phyloP scores from a whole-genome alignment of 805 yeast species.

The Kluyveromyces aestuarii region DNA sequence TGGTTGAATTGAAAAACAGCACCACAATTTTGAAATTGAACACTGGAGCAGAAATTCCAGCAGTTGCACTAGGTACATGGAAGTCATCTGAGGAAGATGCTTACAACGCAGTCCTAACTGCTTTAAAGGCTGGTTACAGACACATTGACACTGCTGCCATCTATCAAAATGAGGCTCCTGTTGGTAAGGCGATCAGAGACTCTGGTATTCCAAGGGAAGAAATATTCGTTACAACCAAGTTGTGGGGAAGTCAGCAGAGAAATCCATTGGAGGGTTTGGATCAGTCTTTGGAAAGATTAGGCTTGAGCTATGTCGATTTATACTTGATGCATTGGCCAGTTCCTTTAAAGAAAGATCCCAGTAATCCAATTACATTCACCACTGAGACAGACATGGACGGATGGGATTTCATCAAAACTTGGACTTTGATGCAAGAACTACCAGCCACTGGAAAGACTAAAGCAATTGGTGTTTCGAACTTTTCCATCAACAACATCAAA shows the following conservation, averaged over 20 bases:
- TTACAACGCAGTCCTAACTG: constrained; percentile 46
- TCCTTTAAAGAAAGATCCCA: constrained; percentile 36
- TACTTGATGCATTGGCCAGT: constrained; percentile 82
- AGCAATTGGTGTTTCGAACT: constrained; percentile 74
- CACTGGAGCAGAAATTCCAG: constrained; percentile 57
- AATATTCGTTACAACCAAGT: constrained; percentile 62
- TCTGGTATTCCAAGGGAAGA: constrained; percentile 57
- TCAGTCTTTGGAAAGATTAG: constrained; percentile 50
- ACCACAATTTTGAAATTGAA: constrained; percentile 34
- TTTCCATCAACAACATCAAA: constrained; percentile 44
- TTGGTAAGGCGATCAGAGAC: constrained; percentile 48
- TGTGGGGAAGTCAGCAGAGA: constrained; percentile 47
- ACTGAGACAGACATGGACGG: constrained; percentile 25
- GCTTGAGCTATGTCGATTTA: constrained; percentile 69
- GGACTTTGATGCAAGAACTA: constrained; percentile 54
- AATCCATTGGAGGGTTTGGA: constrained; percentile 45
- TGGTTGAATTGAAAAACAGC: not conserved
- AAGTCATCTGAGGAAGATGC: constrained; percentile 46
- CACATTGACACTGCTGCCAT: constrained; percentile 73
- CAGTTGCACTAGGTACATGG: constrained; percentile 72
- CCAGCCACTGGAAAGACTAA: constrained; percentile 42
- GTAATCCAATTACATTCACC: constrained; percentile 28
- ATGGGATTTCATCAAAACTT: constrained; percentile 46
- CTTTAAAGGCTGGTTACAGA: constrained; percentile 56
- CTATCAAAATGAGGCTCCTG: constrained; percentile 57